Base-by-base conservation (phyloP, 345 rosid species). In the Hibiscus syriacus region DNA sequence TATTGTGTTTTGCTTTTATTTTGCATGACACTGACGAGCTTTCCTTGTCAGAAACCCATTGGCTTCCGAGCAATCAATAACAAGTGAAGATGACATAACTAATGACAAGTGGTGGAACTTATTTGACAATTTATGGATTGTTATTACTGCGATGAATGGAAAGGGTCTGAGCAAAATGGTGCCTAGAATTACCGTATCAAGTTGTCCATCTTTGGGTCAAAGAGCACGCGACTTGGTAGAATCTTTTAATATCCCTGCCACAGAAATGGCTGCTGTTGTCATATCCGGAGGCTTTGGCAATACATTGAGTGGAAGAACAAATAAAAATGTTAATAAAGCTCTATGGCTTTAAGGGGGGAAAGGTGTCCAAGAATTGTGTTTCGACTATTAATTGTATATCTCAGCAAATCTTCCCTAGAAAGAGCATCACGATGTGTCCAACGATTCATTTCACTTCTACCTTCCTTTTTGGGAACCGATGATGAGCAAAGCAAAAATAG, bases 211-310 rank as follows among this genome's bases (percentile, higher is more conserved):
- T 64, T 79, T 93, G 65, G 90, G 98, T 48, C 97, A 93, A 78
- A 87, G 98, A 79, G 98, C 98, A 68, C 90, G 98, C 43, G 97
- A 90, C 73, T 79, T 93, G 52, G 98, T 93, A 34, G 98, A 93
- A 77, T 93, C 98, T 13, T 73, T 93, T 64, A 93, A 93, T 74
- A 88, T 88, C 81, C 98, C 98, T 30, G 97, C 98, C 54, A 96
- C 97, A 54, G 98, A 93, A 77, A 93, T 93, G 98, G 98, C 98
- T 61, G 97, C 97, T 27, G 97, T 85, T 70, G 98, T 93, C 80
- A 97, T 88, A 17, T 87, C 98, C 16, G 98, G 98, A 74, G 98
- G 98, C 64, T 86, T 92, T 73, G 82, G 95, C 68, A 88, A 82
- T 88, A 97, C 97, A 36, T 79, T 87, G 78, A 84, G 88, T 80